These are phyloP conservation scores for Panaeolus papilionaceus DNA, from an alignment of 768 basidiomycete genomes.

Conservation along the genomic window DNA sequence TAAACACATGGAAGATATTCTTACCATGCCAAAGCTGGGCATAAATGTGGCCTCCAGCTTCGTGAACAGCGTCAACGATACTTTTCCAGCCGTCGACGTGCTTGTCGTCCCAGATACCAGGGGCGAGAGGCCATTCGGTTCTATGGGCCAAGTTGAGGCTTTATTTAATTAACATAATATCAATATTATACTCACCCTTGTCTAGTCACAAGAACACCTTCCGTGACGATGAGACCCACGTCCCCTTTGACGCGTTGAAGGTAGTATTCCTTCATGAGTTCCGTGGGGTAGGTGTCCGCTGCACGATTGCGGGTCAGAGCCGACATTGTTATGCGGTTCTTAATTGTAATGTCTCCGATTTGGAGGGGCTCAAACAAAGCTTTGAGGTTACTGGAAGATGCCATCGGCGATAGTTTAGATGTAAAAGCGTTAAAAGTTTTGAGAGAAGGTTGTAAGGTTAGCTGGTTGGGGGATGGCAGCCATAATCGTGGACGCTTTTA, in stretches of 20 bases:
- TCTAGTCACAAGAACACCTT: slow-evolving; percentile 44
- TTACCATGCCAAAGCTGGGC: slow-evolving; percentile 37
- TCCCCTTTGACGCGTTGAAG: slow-evolving; percentile 42
- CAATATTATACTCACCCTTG: slow-evolving; percentile 41
- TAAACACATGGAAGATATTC: neutral
- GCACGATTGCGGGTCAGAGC: slow-evolving; percentile 50
- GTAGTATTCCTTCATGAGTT: slow-evolving; percentile 47
- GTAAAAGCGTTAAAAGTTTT: neutral
- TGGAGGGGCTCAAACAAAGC: slow-evolving; percentile 39
- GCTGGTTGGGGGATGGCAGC: neutral
- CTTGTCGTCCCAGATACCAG: slow-evolving; percentile 53
- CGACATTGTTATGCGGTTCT: slow-evolving; percentile 47
- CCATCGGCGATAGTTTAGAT: neutral
- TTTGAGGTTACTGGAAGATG: neutral
- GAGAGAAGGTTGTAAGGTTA: neutral
- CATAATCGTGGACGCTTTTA: neutral
- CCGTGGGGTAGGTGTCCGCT: slow-evolving; percentile 41
- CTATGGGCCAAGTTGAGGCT: slow-evolving; percentile 28
- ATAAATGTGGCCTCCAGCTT: slow-evolving; percentile 50
- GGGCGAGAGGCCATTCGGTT: slow-evolving; percentile 49
- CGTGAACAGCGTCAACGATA: slow-evolving; percentile 53
- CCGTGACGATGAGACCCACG: slow-evolving; percentile 46
- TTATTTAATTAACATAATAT: neutral
- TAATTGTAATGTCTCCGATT: slow-evolving; percentile 40
- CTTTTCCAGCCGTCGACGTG: slow-evolving; percentile 53